Evolutionary conservation across 129 eudicot species (phyloP), one percentile per base, ranked within the genome.

Genomic region (Pittosporum tobira): DNA sequence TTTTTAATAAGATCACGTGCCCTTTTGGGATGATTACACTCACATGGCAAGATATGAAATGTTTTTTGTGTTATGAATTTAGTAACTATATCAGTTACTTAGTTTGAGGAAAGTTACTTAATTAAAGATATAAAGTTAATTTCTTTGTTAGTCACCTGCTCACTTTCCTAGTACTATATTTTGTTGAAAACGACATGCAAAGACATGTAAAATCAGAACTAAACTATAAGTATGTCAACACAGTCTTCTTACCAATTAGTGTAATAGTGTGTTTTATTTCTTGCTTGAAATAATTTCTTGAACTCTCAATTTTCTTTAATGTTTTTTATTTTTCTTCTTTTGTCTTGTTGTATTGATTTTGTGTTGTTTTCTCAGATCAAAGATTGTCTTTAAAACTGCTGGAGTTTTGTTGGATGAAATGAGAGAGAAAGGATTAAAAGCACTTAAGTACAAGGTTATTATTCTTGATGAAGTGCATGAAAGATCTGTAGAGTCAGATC

Each of bases 381-480:
- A 86, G 62, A 91, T 91, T 67, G 63, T 91, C 68, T 91, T 91
- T 62, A 91, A 91, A 86, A 91, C 98, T 63, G 95, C 98, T 69
- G 98, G 98, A 71, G 98, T 91, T 60, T 72, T 91, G 74, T 71
- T 91, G 83, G 98, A 91, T 59, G 98, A 91, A 79, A 76, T 91
- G 90, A 85, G 87, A 68, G 98, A 91, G 67, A 91, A 83, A 70
- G 98, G 98, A 31, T 31, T 74, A 48, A 77, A 77, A 49, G 98
- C 98, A 12, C 75, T 91, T 1, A 91, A 79, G 63, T 91, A 86
- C 81, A 91, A 91, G 75, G 95, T 79, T 59, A 83, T 91, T 59
- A 84, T 91, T 67, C 87, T 91, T 30, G 98, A 91, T 61, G 98
- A 91, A 81, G 95, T 91, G 67, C 98, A 91, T 72, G 98, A 91